Conservation (phyloP, 306 rosid genomes). For the Sphenostylis stenocarpa region DNA sequence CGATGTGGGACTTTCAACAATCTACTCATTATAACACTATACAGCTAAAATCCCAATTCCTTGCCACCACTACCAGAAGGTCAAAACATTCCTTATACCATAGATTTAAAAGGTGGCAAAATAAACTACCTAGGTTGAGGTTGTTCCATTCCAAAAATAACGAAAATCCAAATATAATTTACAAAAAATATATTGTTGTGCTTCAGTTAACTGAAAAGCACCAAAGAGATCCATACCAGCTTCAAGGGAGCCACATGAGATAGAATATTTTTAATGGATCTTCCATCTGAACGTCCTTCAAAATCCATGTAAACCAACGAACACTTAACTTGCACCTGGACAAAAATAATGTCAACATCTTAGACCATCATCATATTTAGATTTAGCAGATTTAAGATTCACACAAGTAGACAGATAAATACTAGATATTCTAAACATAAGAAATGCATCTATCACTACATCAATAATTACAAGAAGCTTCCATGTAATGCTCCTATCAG, state of each 20-base stretch:
- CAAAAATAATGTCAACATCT: slow-evolving; percentile 17
- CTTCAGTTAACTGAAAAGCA: slow-evolving; percentile 13
- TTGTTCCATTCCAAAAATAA: slow-evolving; percentile 5
- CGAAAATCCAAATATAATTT: background rate
- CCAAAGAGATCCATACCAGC: slow-evolving; percentile 58
- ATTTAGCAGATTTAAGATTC: slow-evolving; percentile 33
- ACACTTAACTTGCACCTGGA: slow-evolving; percentile 87
- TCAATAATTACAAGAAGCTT: slow-evolving; percentile 8
- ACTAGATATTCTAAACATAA: background rate
- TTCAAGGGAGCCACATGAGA: slow-evolving; percentile 96
- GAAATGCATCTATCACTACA: background rate
- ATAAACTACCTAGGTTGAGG: background rate
- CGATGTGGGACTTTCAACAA: too few relatives aligned
- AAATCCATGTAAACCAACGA: slow-evolving; percentile 86
- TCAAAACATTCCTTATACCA: background rate
- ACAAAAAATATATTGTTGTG: slow-evolving; percentile 7
- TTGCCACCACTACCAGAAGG: background rate
- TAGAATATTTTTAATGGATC: slow-evolving; percentile 89
- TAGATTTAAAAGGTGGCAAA: slow-evolving; percentile 7
- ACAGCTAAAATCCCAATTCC: slow-evolving; percentile 1
- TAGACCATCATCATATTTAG: background rate
- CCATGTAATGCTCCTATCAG: background rate
- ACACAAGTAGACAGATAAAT: background rate
- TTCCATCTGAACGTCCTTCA: slow-evolving; percentile 95
- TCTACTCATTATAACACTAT: background rate